These are phyloP conservation scores for Raphidocelis subcapitata DNA, from an alignment of 139 green algal species.

Conservation along the genomic window DNA sequence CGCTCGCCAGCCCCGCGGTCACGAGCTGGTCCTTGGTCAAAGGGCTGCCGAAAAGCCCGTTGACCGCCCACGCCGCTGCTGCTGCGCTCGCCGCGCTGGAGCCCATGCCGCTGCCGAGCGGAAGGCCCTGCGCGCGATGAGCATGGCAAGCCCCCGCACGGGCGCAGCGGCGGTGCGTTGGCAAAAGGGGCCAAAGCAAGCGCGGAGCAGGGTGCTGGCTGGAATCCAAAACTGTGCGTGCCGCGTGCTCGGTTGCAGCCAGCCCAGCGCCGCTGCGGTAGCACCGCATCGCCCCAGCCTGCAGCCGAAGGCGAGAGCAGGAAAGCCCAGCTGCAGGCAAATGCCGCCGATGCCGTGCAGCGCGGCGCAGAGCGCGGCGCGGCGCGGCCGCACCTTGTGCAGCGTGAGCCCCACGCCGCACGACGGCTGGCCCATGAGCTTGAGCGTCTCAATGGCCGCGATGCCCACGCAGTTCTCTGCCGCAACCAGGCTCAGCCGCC, in stretches of 20 bases:
- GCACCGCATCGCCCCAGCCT: no score
- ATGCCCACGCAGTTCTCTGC: conserved; percentile 93
- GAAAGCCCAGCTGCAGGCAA: no score
- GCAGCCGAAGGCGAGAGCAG: no score
- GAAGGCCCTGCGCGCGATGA: conserved; percentile 67
- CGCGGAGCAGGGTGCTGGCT: no score
- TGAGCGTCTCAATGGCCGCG: conserved; percentile 83
- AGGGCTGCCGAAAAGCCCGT: conserved; percentile 87
- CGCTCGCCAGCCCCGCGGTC: conserved; percentile 75
- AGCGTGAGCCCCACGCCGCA: conserved; percentile 82
- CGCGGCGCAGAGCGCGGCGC: no score
- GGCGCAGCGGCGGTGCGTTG: no score
- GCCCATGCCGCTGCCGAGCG: conserved; percentile 90
- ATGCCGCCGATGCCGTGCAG: no score
- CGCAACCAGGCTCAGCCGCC: conserved; percentile 77
- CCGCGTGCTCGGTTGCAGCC: no score
- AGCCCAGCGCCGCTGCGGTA: no score
- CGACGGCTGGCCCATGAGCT: conserved; percentile 73
- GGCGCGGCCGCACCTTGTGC: conserved; percentile 63
- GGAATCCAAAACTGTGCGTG: no score
- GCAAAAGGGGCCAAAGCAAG: no score
- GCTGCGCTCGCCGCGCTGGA: conserved; percentile 89
- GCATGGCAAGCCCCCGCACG: neutral
- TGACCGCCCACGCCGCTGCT: conserved; percentile 84
- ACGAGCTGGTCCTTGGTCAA: conserved; percentile 82